phyloP scores from a whole-genome alignment of 352 stramenopile species.

The Pythium aristosporum region DNA sequence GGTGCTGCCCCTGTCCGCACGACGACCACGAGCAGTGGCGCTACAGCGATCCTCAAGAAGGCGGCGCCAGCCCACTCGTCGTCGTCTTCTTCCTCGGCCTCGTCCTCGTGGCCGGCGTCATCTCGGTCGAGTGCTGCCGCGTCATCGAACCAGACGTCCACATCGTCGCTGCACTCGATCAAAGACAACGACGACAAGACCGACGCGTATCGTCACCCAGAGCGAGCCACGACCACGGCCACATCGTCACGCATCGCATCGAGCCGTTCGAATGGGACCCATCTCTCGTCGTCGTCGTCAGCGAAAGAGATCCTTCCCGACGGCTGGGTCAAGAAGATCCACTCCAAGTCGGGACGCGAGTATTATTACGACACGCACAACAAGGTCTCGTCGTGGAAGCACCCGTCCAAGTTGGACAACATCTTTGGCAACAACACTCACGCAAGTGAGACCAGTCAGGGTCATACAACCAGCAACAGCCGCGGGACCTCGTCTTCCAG shows the following conservation, averaged over 20 bases:
- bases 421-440: slow-evolving; percentile 47
- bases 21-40: slow-evolving; percentile 31
- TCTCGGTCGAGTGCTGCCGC: slow-evolving; percentile 3
- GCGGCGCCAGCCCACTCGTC: slow-evolving; percentile 20
- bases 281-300: slow-evolving; percentile 14
- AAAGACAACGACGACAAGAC: slow-evolving; percentile 35
- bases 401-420: slow-evolving; percentile 58
- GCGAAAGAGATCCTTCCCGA: slow-evolving; percentile 58
- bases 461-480: slow-evolving; percentile 11
- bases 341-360: slow-evolving; percentile 67
- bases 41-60: slow-evolving; percentile 34
- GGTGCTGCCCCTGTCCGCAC: slow-evolving; percentile 17
- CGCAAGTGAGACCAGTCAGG: slow-evolving; percentile 21
- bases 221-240: slow-evolving; percentile 17
- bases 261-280: not conserved
- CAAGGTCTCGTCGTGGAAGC: slow-evolving; percentile 75
- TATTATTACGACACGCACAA: slow-evolving; percentile 78
- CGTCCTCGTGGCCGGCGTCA: slow-evolving; percentile 15
- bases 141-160: slow-evolving; percentile 29
- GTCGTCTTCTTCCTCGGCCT: slow-evolving; percentile 13
- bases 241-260: slow-evolving; percentile 3
- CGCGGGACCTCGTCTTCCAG: not conserved
- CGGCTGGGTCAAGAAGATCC: slow-evolving; percentile 67
- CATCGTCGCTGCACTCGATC: slow-evolving; percentile 19
- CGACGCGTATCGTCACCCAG: slow-evolving; percentile 32